Conservation (phyloP, 1,139 yeast species). For the Kluyveromyces marxianus region DNA sequence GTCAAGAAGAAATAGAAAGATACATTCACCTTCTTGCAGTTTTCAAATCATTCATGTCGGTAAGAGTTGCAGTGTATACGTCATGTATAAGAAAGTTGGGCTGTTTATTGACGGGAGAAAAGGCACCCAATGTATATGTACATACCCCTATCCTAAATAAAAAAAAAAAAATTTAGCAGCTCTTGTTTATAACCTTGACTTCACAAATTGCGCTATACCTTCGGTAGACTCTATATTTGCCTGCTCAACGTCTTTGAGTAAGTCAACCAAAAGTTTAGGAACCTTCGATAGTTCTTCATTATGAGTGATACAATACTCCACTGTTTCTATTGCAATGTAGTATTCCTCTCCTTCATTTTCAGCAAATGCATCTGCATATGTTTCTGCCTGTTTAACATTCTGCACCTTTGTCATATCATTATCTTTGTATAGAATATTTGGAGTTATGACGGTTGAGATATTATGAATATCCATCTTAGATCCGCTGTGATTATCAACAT, state of each 20-base stretch:
- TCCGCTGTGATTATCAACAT: slow-evolving; percentile 77
- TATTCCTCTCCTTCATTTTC: slow-evolving; percentile 65
- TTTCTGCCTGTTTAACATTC: slow-evolving; percentile 14
- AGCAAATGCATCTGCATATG: slow-evolving; percentile 33
- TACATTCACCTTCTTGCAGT: too few species aligned
- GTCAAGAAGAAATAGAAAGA: too few species aligned
- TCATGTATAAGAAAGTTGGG: too few species aligned
- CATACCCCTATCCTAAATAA: neutral
- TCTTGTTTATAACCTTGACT: slow-evolving; percentile 10
- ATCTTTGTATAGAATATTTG: slow-evolving; percentile 65
- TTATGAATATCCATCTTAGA: slow-evolving; percentile 97
- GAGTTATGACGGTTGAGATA: slow-evolving; percentile 91
- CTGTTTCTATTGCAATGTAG: slow-evolving; percentile 85
- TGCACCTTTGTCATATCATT: slow-evolving; percentile 22
- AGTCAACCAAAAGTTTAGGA: slow-evolving; percentile 47
- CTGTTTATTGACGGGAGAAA: too few species aligned
- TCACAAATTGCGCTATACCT: slow-evolving; percentile 15
- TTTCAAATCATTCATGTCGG: too few species aligned
- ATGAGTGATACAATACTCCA: slow-evolving; percentile 73
- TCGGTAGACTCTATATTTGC: slow-evolving; percentile 19
- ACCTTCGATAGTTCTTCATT: slow-evolving; percentile 76
- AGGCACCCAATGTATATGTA: neutral
- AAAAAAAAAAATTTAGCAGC: slow-evolving; percentile 1
- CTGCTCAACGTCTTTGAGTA: slow-evolving; percentile 31
- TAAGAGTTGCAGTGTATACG: too few species aligned